Conservation (phyloP, 805 yeast genomes). For the Candida chauliodis region DNA sequence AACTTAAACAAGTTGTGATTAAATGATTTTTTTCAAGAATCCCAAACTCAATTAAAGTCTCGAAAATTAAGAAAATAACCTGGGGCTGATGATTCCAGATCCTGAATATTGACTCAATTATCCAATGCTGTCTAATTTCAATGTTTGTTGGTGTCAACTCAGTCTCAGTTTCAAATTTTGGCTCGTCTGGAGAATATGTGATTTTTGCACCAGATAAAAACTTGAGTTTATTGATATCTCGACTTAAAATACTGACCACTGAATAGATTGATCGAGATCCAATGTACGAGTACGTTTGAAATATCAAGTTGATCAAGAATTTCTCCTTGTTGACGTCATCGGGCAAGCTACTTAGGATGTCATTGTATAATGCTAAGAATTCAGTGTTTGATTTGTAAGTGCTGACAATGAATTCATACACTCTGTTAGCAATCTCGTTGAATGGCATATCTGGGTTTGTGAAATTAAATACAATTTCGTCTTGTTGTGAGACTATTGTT, state of each 20-base stretch:
- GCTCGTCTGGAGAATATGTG: conserved; percentile 24
- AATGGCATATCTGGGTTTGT: conserved; percentile 36
- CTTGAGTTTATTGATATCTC: conserved; percentile 39
- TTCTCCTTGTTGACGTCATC: conserved; percentile 18
- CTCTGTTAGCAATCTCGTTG: conserved; percentile 32
- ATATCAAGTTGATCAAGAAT: conserved; percentile 55
- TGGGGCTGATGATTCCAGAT: conserved; percentile 46
- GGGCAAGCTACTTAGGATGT: conserved; percentile 20
- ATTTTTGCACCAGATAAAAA: conserved; percentile 32
- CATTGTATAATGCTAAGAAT: conserved; percentile 30
- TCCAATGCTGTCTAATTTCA: conserved; percentile 29
- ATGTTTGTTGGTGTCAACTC: conserved; percentile 22
- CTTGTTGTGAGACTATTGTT: conserved; percentile 29
- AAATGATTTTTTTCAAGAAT: conserved; percentile 29
- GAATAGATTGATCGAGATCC: conserved; percentile 81
- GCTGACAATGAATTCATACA: conserved; percentile 38
- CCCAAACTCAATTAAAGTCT: conserved; percentile 37
- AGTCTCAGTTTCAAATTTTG: conserved; percentile 23
- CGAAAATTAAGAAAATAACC: conserved; percentile 40
- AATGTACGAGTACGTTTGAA: conserved; percentile 72
- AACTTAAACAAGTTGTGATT: conserved; percentile 23
- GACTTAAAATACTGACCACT: conserved; percentile 36
- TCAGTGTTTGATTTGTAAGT: conserved; percentile 38
- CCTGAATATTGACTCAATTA: conserved; percentile 37
- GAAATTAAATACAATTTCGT: conserved; percentile 35